Base-by-base conservation (phyloP, 2,329 filamentous ascomycete species). In the Cordyceps farinosa region DNA sequence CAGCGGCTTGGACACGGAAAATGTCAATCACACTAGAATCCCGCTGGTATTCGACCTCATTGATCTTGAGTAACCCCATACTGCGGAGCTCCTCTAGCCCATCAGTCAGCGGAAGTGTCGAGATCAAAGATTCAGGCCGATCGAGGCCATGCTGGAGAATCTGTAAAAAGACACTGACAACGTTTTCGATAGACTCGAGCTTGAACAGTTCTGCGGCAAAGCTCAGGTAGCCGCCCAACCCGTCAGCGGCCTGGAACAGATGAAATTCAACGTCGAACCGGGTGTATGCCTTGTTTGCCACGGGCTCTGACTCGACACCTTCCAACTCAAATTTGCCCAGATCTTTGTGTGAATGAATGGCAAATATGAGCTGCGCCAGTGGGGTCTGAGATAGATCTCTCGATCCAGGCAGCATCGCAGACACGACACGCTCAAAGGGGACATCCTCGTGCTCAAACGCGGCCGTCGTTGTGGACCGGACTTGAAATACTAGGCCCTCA, bases 21-120 rank as follows among this genome's bases (percentile, higher is more conserved):
- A 69, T 30, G 2, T 71, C 70, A 0, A 70, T 29, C 2, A 72
- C 27, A 44, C 66, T 71, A 1, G 64, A 48, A 0, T 71, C 66
- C 10, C 65, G 53, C 11, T 62, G 65, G 45, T 69, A 70, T 2
- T 50, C 38, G 7, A 64, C 51, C 9, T 42, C 27, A 1, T 63
- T 7, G 13, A 60, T 45, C 7, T 63, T 45, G 22, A 58, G n/a
- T 30, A 67, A 38, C 2, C 62, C 65, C 45, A 62, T 55, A 6
- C 11, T 32, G 3, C 45, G 40, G n/a, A 66, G 57, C 1, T 48
- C 29, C 5, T 45, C 15, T n/a, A 64, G 27, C 1, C 44, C 50
- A n/a, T 58, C 51, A 22, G 42, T 38, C 10, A 66, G 53, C 3
- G 63, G 55, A 6, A 65, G 7, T 1, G 22, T 5, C 1, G 63